Base-by-base conservation (phyloP, 495 filamentous ascomycete species). In the Cenococcum geophilum region DNA sequence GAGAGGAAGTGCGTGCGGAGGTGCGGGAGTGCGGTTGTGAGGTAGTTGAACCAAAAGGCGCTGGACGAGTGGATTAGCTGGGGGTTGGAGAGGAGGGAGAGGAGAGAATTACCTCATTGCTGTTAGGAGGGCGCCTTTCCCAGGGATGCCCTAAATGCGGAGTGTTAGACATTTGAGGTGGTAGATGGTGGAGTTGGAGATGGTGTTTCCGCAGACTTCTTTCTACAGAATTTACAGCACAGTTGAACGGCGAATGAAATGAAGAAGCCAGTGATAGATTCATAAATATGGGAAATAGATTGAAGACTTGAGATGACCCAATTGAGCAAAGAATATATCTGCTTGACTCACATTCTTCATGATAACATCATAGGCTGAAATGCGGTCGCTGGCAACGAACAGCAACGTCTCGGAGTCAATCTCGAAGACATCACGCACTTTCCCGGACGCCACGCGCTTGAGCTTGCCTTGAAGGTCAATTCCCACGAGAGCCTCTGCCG, bases 301-400 rank as follows among this genome's bases (percentile, higher is more conserved):
- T 25, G n/a, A 34, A 56, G 32, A 22, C 32, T 14, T 18, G 0
- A 49, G 45, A 18, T 18, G 23, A 52, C 11, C 12, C 2, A 42
- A 11, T 43, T 27, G 23, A 27, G 3, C 27, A 2, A 32, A 6
- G 6, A 32, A 32, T 32, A 32, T 32, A 3, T 6, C 27, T 32
- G 27, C 27, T 34, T 58, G 0, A 64, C 67, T 57, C 76, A 87
- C 86, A 80, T 95, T 96, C 69, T 80, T 78, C 83, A 96, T 86
- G 65, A 96, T 83, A 65, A 96, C 89, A 81, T 97, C 92, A 78
- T 89, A 96, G 55, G 92, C 92, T 57, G 89, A 95, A 76, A 97
- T 95, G 63, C 92, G 87, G 73, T 98, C 92, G 21, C 86, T 88
- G 18, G 93, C 86, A 43, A 95, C 84, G 74, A 98, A 95, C 43